These are phyloP conservation scores for Suillus variegatus DNA, from an alignment of 768 basidiomycete species.

Conservation along the genomic window DNA sequence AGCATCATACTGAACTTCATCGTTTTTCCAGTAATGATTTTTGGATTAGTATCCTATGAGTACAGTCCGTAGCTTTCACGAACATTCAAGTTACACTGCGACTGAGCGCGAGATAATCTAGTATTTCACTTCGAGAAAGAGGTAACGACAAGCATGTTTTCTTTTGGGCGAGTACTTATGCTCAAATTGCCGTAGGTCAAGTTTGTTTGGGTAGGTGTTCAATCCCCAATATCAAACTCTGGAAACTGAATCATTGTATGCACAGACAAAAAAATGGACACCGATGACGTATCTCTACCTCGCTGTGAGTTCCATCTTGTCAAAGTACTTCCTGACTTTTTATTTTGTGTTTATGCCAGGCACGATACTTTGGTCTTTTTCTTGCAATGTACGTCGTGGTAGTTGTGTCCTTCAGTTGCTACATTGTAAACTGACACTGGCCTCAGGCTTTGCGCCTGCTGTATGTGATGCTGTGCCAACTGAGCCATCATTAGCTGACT, in stretches of 20 bases:
- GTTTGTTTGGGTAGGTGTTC: not conserved
- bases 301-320: not conserved
- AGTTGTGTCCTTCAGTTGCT: not conserved
- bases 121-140: slow-evolving; percentile 3
- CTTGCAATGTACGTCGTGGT: not conserved
- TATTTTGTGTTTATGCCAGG: not conserved
- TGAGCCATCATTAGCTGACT: not conserved
- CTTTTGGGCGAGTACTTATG: not conserved
- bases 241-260: not conserved
- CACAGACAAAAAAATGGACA: not conserved
- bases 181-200: not conserved
- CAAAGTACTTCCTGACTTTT: not conserved
- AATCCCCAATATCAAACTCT: not conserved
- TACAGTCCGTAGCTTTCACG: slow-evolving; percentile 2
- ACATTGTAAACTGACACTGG: not conserved
- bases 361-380: not conserved
- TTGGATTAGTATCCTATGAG: not conserved
- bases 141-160: not conserved
- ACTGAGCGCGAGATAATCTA: not conserved
- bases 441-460: not conserved
- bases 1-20: not conserved
- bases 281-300: slow-evolving; percentile 1
- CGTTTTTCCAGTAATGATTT: not conserved
- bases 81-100: not conserved
- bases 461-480: not conserved